Conservation (phyloP, 345 rosid genomes). For the Euphorbia lathyris region DNA sequence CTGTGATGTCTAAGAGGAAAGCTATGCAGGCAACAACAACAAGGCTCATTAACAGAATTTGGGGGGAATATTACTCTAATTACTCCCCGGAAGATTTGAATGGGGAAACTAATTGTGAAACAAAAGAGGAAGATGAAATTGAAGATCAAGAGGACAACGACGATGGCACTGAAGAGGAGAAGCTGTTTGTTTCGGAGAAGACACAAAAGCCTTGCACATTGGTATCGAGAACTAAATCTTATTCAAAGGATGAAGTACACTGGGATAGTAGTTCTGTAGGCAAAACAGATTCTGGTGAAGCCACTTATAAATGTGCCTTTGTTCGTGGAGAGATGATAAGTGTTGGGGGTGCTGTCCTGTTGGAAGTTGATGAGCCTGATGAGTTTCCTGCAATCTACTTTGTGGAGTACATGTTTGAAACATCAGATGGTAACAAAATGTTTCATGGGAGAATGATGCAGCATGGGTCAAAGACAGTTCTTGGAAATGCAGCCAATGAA, state of each 20-base stretch:
- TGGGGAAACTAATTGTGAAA: slow-evolving; percentile 15
- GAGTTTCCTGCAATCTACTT: slow-evolving; percentile 22
- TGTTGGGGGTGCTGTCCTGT: slow-evolving; percentile 21
- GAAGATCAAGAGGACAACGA: slow-evolving; percentile 30
- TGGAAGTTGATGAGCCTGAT: slow-evolving; percentile 17
- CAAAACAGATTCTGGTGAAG: slow-evolving; percentile 18
- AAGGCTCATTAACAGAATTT: slow-evolving; percentile 64
- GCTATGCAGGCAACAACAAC: slow-evolving; percentile 91
- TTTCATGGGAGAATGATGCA: slow-evolving; percentile 29
- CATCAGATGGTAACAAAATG: slow-evolving; percentile 26
- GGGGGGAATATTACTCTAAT: slow-evolving; percentile 79
- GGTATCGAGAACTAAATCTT: slow-evolving; percentile 7
- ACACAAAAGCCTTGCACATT: slow-evolving; percentile 12
- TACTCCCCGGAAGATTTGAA: slow-evolving; percentile 21
- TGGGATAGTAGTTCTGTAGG: slow-evolving; percentile 26
- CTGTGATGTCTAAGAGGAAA: slow-evolving; percentile 47
- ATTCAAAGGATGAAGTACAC: slow-evolving; percentile 11
- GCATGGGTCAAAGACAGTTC: slow-evolving; percentile 27
- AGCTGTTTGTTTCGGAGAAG: slow-evolving; percentile 19
- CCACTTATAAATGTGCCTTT: slow-evolving; percentile 19
- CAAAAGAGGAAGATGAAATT: slow-evolving; percentile 23
- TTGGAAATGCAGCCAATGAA: slow-evolving; percentile 30
- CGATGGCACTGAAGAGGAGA: slow-evolving; percentile 24
- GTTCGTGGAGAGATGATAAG: slow-evolving; percentile 23
- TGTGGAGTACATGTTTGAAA: slow-evolving; percentile 31